Evolutionary conservation across 2,329 filamentous ascomycete genomes (phyloP), one percentile per base, ranked within the genome.

Genomic region (Xylariaceae sp.): DNA sequence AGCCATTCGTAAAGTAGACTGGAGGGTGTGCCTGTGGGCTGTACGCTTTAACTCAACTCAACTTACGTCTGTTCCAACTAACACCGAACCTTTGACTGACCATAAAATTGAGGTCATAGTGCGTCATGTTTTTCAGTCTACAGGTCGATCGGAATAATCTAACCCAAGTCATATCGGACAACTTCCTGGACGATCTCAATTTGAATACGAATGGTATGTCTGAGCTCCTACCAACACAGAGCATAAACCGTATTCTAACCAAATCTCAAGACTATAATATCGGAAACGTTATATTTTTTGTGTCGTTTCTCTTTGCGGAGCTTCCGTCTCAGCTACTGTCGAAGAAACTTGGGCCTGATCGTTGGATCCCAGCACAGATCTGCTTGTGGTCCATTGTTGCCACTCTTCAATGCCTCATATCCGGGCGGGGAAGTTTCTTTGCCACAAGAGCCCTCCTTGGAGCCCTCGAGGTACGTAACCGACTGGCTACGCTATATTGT

Each of bases 81-180:
- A 11, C 6, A 4, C 8, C 9, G 1, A 17, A 3, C 19, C 31
- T 19, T 4, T 37, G 7, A 33, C 24, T n/a, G n/a, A n/a, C n/a
- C n/a, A n/a, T n/a, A n/a, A n/a, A n/a, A n/a, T n/a, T n/a, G n/a
- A n/a, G 40, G 17, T 23, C 2, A 47, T 37, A 65, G 69, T 85
- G 82, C 56, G 60, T 86, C 28, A 86, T 86, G 71, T 87, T 87
- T 68, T 85, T 87, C 62, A 82, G 81, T 1, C 76, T 88, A 5
- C 82, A 88, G 61, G 74, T 87, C 23, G 84, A 88, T 69, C 76
- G 86, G 19, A 79, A 80, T 24, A 88, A 88, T 64, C 76, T 88
- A 11, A 60, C 63, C 3, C 85, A 86, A 67, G 86, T 84, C 7
- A 73, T 85, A 14, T 83, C 82, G 0, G 85, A 87, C 68, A 86